These are phyloP conservation scores for Chalciporus piperatus DNA, from an alignment of 768 basidiomycete species.

Conservation along the genomic window DNA sequence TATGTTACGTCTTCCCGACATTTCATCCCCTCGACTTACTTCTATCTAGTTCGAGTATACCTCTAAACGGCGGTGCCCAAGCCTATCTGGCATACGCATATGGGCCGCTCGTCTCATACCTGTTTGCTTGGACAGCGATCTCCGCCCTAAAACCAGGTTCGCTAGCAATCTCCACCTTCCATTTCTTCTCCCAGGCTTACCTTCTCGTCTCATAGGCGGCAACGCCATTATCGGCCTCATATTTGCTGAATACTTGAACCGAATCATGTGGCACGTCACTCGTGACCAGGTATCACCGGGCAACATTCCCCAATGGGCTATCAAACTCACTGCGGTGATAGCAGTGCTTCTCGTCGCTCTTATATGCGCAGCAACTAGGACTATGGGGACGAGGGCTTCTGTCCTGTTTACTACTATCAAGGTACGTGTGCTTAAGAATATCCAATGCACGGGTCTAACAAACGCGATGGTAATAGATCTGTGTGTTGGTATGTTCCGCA, in stretches of 20 bases:
- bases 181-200: background rate
- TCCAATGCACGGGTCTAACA: slow-evolving; percentile 1
- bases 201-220: slow-evolving; percentile 42
- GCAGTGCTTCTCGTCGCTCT: slow-evolving; percentile 71
- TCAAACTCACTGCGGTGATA: slow-evolving; percentile 77
- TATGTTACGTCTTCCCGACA: slow-evolving; percentile 37
- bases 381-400: slow-evolving; percentile 75
- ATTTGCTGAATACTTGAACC: slow-evolving; percentile 89
- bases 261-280: slow-evolving; percentile 79
- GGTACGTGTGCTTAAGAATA: slow-evolving; percentile 38
- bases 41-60: slow-evolving; percentile 30
- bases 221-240: slow-evolving; percentile 88
- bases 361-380: slow-evolving; percentile 77
- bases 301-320: slow-evolving; percentile 85
- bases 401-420: slow-evolving; percentile 90
- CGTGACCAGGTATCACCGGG: slow-evolving; percentile 69
- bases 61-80: slow-evolving; percentile 52
- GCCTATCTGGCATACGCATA: slow-evolving; percentile 90
- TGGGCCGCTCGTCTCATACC: slow-evolving; percentile 81
- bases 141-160: slow-evolving; percentile 81
- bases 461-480: slow-evolving; percentile 40
- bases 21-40: background rate
- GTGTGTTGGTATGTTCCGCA: slow-evolving; percentile 53
- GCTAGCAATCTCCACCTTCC: slow-evolving; percentile 7
- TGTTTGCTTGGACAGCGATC: slow-evolving; percentile 95